These are phyloP conservation scores for Starmerella scarabaei DNA, from an alignment of 805 yeast genomes.

Conservation along the genomic window DNA sequence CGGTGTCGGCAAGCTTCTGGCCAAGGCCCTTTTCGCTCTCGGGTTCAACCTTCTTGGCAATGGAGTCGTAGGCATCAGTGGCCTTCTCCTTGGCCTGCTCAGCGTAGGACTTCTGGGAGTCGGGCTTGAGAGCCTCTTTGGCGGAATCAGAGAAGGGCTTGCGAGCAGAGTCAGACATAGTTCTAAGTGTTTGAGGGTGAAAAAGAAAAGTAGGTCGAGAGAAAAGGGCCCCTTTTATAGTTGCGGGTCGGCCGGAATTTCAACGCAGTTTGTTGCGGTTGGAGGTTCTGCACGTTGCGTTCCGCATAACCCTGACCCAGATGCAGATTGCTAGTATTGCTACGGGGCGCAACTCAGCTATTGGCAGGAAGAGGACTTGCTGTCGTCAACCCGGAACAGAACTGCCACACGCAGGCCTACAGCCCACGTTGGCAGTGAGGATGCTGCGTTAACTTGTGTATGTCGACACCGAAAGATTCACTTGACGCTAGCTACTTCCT, in stretches of 20 bases:
- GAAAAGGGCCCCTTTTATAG: slow-evolving; percentile 14
- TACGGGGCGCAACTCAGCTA: no score
- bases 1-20: slow-evolving; percentile 56
- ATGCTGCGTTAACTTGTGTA: no score
- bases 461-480: no score
- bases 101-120: slow-evolving; percentile 46
- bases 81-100: slow-evolving; percentile 61
- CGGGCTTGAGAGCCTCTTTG: slow-evolving; percentile 56
- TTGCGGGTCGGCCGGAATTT: background rate
- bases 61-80: slow-evolving; percentile 54
- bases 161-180: slow-evolving; percentile 42
- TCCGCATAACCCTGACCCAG: background rate
- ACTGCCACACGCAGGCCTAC: no score
- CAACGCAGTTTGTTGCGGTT: no score
- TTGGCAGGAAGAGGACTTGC: no score
- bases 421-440: no score
- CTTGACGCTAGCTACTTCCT: no score
- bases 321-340: background rate
- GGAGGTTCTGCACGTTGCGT: background rate
- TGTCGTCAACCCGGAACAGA: no score
- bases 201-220: slow-evolving; percentile 37
- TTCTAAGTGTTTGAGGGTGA: slow-evolving; percentile 55
- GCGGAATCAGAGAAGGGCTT: slow-evolving; percentile 60
- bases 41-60: slow-evolving; percentile 48
- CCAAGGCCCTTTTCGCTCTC: slow-evolving; percentile 36